phyloP scores from a whole-genome alignment of 768 basidiomycete species.

The Suillus clintonianus region DNA sequence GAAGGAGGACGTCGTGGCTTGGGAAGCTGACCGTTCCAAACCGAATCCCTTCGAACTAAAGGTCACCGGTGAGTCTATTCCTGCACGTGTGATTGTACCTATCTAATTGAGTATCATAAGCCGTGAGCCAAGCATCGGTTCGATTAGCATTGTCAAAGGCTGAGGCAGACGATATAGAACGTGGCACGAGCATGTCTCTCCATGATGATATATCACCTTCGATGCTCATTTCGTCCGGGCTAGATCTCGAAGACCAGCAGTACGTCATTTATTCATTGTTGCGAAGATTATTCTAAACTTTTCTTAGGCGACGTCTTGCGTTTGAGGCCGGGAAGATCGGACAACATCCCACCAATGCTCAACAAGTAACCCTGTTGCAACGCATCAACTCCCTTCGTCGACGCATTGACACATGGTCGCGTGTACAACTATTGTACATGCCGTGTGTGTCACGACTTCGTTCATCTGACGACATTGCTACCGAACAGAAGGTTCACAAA shows the following conservation, averaged over 20 bases:
- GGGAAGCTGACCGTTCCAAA: no score
- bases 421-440: constrained; percentile 31
- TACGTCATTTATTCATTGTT: background rate
- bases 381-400: constrained; percentile 19
- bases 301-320: background rate
- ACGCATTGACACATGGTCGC: constrained; percentile 29
- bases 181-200: background rate
- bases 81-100: no score
- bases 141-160: constrained; percentile 8
- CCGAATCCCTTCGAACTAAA: no score
- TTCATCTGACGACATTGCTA: no score
- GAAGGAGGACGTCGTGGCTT: no score
- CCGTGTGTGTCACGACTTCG: constrained; percentile 8
- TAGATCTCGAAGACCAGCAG: constrained; percentile 21
- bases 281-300: background rate
- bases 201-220: constrained; percentile 8
- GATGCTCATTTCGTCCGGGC: constrained; percentile 9
- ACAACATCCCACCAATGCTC: constrained; percentile 27
- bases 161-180: background rate
- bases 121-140: background rate
- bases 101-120: background rate
- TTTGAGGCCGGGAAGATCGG: constrained; percentile 3
- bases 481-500: no score
- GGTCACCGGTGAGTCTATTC: no score
- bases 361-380: constrained; percentile 31